These are phyloP conservation scores for Phytopythium oedochilum DNA, from an alignment of 352 stramenopile species.

Conservation along the genomic window DNA sequence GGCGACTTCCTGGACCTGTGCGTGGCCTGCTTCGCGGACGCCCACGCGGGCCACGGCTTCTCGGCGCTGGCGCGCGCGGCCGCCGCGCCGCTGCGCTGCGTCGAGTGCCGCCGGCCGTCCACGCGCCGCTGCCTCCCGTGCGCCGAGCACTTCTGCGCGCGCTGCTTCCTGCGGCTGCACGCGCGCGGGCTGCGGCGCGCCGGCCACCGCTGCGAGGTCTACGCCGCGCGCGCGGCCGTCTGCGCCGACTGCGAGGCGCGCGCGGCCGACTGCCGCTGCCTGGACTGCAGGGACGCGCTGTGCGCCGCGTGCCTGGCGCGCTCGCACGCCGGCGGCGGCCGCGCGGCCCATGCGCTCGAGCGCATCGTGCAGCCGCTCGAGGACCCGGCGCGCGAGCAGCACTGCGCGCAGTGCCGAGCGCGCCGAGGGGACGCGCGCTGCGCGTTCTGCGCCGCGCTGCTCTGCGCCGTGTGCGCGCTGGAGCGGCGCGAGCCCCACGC, in stretches of 20 bases:
- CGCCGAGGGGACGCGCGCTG: conserved; percentile 52
- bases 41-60: conserved; percentile 64
- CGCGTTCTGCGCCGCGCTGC: conserved; percentile 38
- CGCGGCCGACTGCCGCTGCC: conserved; percentile 57
- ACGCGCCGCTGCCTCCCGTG: conserved; percentile 59
- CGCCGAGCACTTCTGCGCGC: conserved; percentile 76
- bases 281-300: conserved; percentile 62
- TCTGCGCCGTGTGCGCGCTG: conserved; percentile 57
- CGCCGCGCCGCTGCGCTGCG: conserved; percentile 47
- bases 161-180: conserved; percentile 72
- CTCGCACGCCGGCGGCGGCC: conserved; percentile 46
- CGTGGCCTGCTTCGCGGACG: conserved; percentile 68
- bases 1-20: conserved; percentile 77
- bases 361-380: conserved; percentile 47
- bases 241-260: conserved; percentile 75
- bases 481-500: conserved; percentile 11
- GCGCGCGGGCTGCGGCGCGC: conserved; percentile 49
- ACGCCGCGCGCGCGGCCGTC: conserved; percentile 38
- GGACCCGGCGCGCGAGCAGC: conserved; percentile 17
- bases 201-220: conserved; percentile 52
- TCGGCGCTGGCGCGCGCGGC: conserved; percentile 31
- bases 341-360: conserved; percentile 29
- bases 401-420: conserved; percentile 58
- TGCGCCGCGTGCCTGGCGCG: conserved; percentile 59
- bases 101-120: conserved; percentile 69